These are phyloP conservation scores for Peterozyma xylosa DNA, from an alignment of 805 yeast genomes.

Conservation along the genomic window DNA sequence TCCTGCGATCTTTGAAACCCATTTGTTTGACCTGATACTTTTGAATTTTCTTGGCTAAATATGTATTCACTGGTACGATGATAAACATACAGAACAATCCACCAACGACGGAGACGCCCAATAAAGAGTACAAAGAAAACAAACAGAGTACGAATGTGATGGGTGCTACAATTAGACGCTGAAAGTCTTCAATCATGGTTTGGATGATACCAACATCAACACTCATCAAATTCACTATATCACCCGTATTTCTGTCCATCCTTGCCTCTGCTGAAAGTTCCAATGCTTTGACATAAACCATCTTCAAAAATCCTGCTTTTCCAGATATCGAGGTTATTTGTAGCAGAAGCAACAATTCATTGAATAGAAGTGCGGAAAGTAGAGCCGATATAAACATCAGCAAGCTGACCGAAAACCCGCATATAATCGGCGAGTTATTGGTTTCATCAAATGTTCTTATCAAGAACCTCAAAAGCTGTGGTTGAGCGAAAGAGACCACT, in stretches of 20 bases:
- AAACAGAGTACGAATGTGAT: slow-evolving; percentile 36
- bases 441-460: slow-evolving; percentile 29
- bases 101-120: slow-evolving; percentile 54
- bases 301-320: slow-evolving; percentile 47
- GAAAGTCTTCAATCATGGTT: slow-evolving; percentile 21
- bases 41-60: slow-evolving; percentile 35
- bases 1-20: slow-evolving; percentile 54
- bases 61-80: slow-evolving; percentile 50
- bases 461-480: slow-evolving; percentile 32
- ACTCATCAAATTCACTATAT: slow-evolving; percentile 57
- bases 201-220: slow-evolving; percentile 57
- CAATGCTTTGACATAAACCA: slow-evolving; percentile 56
- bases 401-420: slow-evolving; percentile 48
- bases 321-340: slow-evolving; percentile 34
- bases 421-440: slow-evolving; percentile 27
- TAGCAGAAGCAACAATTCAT: slow-evolving; percentile 38
- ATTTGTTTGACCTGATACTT: slow-evolving; percentile 43
- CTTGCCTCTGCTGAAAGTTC: slow-evolving; percentile 50
- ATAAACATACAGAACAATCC: slow-evolving; percentile 47
- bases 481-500: slow-evolving; percentile 26
- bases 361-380: slow-evolving; percentile 46
- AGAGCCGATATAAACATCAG: slow-evolving; percentile 50
- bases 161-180: slow-evolving; percentile 29
- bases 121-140: slow-evolving; percentile 38
- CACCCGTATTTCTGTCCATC: slow-evolving; percentile 50